phyloP scores from a whole-genome alignment of 805 yeast species.

The Citeromyces nyonsensis region DNA sequence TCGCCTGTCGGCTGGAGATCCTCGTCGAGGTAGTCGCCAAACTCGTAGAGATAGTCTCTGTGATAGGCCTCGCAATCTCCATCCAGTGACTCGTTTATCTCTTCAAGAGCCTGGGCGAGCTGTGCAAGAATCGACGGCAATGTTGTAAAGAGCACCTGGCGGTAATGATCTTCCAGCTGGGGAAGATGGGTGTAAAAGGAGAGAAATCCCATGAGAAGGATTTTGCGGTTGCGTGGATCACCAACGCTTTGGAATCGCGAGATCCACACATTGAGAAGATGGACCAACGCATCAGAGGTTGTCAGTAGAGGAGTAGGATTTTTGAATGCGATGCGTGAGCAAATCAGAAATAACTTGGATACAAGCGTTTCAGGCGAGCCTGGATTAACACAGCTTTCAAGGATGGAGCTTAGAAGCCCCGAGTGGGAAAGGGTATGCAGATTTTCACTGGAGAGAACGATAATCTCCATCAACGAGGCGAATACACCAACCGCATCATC shows the following conservation, averaged over 20 bases:
- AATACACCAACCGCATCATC: constrained; percentile 54
- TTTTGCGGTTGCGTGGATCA: constrained; percentile 63
- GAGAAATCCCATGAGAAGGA: constrained; percentile 12
- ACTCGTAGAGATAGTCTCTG: constrained; percentile 20
- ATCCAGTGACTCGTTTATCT: constrained; percentile 40
- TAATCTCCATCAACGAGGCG: constrained; percentile 35
- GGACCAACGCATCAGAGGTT: constrained; percentile 6
- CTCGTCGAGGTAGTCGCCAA: constrained; percentile 13
- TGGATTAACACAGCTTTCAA: constrained; percentile 23
- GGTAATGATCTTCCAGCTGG: neutral
- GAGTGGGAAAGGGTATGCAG: constrained; percentile 18
- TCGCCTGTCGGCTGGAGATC: constrained; percentile 21
- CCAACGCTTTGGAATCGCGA: constrained; percentile 32
- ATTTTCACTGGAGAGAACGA: constrained; percentile 19
- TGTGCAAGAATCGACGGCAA: constrained; percentile 13
- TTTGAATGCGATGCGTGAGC: constrained; percentile 21
- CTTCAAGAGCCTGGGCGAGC: constrained; percentile 42
- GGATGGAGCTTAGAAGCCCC: constrained; percentile 26
- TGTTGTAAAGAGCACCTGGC: constrained; percentile 8
- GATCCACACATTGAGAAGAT: constrained; percentile 10
- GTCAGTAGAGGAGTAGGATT: constrained; percentile 13
- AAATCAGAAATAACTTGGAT: constrained; percentile 19
- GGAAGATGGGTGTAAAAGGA: constrained; percentile 14
- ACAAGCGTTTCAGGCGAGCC: constrained; percentile 24
- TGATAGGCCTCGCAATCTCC: constrained; percentile 47